Evolutionary conservation across 495 filamentous ascomycete species (phyloP).

Genomic region (Cercophora sp.): DNA sequence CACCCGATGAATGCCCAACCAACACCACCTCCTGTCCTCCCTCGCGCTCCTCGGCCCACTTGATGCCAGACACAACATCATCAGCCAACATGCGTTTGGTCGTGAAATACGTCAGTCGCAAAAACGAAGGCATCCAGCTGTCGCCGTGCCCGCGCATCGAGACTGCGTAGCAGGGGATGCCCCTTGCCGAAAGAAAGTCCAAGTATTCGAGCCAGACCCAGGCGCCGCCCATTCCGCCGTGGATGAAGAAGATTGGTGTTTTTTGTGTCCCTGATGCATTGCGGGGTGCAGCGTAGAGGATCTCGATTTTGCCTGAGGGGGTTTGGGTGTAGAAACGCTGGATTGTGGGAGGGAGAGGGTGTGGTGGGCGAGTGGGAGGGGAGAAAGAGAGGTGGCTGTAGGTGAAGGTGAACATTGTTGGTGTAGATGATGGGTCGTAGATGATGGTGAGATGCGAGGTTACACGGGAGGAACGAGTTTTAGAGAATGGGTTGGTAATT

Average conservation of each 20-base stretch:
- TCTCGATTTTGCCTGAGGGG: constrained; percentile 36
- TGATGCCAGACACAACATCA: constrained; percentile 38
- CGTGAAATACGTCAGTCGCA: constrained; percentile 34
- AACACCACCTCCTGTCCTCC: constrained; percentile 35
- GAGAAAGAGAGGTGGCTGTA: constrained; percentile 28
- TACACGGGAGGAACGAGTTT: not conserved
- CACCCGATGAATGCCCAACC: constrained; percentile 46
- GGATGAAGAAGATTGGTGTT: constrained; percentile 39
- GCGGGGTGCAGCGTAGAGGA: constrained; percentile 30
- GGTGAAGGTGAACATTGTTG: constrained; percentile 19
- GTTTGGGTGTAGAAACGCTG: constrained; percentile 31
- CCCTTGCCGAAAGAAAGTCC: constrained; percentile 32
- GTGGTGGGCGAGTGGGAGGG: constrained; percentile 15
- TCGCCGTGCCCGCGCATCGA: constrained; percentile 47
- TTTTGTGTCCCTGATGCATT: not conserved
- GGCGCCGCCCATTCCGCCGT: constrained; percentile 48
- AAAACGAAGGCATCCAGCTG: constrained; percentile 42
- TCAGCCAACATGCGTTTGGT: constrained; percentile 37
- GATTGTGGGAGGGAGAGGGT: constrained; percentile 28
- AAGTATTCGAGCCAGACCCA: constrained; percentile 46
- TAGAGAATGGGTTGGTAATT: not conserved
- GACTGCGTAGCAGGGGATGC: constrained; percentile 46
- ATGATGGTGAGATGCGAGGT: not conserved
- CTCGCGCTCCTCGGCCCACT: constrained; percentile 27
- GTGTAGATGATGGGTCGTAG: not conserved